Evolutionary conservation across 306 rosid genomes (phyloP), one percentile per base, ranked within the genome.

Genomic region (Neltuma alba): DNA sequence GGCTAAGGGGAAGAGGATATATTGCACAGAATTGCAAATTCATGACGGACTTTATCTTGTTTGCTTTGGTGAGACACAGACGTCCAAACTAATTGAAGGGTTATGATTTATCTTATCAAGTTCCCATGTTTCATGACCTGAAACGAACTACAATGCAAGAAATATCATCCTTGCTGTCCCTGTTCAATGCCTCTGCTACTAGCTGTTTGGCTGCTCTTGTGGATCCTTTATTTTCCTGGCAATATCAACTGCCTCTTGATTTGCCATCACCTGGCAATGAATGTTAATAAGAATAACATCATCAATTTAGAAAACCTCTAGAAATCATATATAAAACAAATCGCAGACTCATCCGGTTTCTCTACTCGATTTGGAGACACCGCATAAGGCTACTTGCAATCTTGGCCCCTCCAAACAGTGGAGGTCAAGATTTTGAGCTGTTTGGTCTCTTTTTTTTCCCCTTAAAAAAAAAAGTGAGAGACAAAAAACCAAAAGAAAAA

Each of bases 111-210:
- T 21, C 61, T 30, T 23, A 68, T 41, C 13, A 25, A 68, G 57
- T 33, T 47, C 33, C 75, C 52, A 44, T 12, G 4, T 70, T 81
- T 89, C 84, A 91, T 65, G 85, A 81, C 86, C 85, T 88, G 96
- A 93, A 91, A 77, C 94, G 96, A 81, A 93, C 94, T 15, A 93
- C 96, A 75, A 93, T 58, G 92, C 91, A 85, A 6, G 97, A 93
- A 78, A 93, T 93, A 82, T 91, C 97, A 83, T 93, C 97, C 79
- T 89, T 93, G 71, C 97, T 91, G 25, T 93, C 96, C 78, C 91
- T 87, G 64, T 86, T 84, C 87, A 93, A 84, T 76, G 97, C 92
- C 78, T 91, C 97, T 0, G 91, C 71, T 33, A 50, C 89, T 61
- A 93, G 79, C 67, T 83, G 87, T 79, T 89, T 93, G 9, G 94